Conservation (phyloP, 768 basidiomycete species). For the Boletus rex-veris region DNA sequence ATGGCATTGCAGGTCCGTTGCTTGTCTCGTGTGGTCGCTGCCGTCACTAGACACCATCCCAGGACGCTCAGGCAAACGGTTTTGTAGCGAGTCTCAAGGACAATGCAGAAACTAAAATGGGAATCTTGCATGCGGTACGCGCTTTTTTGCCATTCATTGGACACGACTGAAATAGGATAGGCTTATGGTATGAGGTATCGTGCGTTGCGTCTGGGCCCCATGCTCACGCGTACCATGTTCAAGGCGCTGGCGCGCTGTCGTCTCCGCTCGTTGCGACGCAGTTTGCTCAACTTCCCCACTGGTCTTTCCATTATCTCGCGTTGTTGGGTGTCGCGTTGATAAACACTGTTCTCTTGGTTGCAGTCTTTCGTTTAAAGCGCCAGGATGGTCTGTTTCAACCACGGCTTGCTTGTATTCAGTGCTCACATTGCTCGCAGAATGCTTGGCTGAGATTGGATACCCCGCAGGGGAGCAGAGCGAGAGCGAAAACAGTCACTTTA, state of each 20-base stretch:
- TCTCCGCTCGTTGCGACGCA: constrained; percentile 80
- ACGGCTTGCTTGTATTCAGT: neutral
- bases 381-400: constrained; percentile 57
- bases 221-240: constrained; percentile 3
- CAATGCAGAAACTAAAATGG: constrained; percentile 40
- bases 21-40: neutral
- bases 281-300: constrained; percentile 59
- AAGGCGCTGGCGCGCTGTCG: constrained; percentile 63
- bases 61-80: constrained; percentile 50
- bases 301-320: constrained; percentile 77
- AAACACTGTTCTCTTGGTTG: constrained; percentile 50
- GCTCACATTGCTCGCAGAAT: constrained; percentile 38
- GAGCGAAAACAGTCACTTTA: constrained; percentile 38
- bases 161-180: constrained; percentile 6
- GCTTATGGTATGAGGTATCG: constrained; percentile 31
- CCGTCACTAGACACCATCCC: neutral
- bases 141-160: constrained; percentile 12
- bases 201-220: neutral
- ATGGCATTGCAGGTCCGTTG: constrained; percentile 43
- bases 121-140: constrained; percentile 36
- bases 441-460: constrained; percentile 52
- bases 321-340: constrained; percentile 64
- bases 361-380: constrained; percentile 63
- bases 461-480: constrained; percentile 34
- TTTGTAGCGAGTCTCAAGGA: constrained; percentile 41